Percentiles rank a stretch among this genome's conserved stretches.
Evolutionary conservation across 257 asterid genomes (phyloP).

Genomic region (Ilex aquifolium): DNA sequence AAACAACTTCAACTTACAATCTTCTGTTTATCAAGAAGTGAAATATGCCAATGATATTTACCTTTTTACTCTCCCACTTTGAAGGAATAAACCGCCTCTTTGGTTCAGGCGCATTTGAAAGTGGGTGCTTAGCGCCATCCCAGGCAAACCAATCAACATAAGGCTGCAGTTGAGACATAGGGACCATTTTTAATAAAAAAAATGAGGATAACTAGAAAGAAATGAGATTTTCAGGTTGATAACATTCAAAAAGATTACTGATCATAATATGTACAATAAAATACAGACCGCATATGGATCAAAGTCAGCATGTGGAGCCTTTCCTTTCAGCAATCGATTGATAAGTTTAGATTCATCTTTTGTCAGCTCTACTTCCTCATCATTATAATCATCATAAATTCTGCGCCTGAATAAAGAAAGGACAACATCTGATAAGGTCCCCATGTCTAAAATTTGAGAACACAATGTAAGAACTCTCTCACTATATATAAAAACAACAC

Average conservation of each 20-base stretch:
- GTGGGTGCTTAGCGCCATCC: slow-evolving; percentile 79
- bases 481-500: too few relatives aligned
- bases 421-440: too few relatives aligned
- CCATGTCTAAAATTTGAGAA: not conserved
- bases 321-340: slow-evolving; percentile 63
- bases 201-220: too few relatives aligned
- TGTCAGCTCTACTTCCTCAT: slow-evolving; percentile 84
- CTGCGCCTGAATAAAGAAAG: slow-evolving; percentile 54
- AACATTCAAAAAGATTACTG: not conserved
- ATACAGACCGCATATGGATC: slow-evolving; percentile 81
- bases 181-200: slow-evolving; percentile 14
- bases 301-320: slow-evolving; percentile 92
- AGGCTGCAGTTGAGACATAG: slow-evolving; percentile 41
- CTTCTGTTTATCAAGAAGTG: not conserved
- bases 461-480: not conserved
- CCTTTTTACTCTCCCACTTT: slow-evolving; percentile 89
- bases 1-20: not conserved
- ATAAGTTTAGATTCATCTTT: slow-evolving; percentile 60
- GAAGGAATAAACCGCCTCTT: slow-evolving; percentile 96
- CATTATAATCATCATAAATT: slow-evolving; percentile 77
- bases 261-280: not conserved
- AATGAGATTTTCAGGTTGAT: too few relatives aligned
- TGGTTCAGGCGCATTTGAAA: slow-evolving; percentile 94
- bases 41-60: slow-evolving; percentile 14
- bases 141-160: slow-evolving; percentile 80